Base-by-base conservation (phyloP, 345 rosid genomes). In the Dovyalis caffra region DNA sequence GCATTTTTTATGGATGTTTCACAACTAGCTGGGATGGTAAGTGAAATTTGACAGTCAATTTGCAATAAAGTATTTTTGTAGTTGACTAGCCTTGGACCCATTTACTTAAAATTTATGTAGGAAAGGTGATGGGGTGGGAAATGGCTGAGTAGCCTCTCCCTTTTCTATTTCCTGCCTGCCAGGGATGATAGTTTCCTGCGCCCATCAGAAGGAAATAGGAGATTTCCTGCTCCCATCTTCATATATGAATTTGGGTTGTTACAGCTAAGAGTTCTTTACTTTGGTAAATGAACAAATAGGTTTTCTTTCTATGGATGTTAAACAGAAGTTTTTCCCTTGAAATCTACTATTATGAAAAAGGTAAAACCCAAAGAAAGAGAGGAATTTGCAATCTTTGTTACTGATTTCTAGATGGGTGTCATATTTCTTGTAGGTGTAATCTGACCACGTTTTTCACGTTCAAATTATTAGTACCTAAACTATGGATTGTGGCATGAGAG, bases 21-120 rank as follows among this genome's bases (percentile, higher is more conserved):
- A 23, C 86, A 91, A 85, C 79, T 93, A 74, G 97, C 98, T 4
- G 98, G 98, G 66, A 93, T 93, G 97, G 98, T 93, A 82, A 84
- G 86, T 68, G 53, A 31, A 47, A 57, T 53, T n/a, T 53, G 28
- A 53, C n/a, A 53, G 28, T 53, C 8, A 53, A 53, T 53, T 12
- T 53, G 60, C 28, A 53, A n/a, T 53, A 8, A 21, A 53, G 26
- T 53, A 53, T 8, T n/a, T 26, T n/a, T 53, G 60, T 53, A 9
- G 14, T 3, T 53, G 60, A 53, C 8, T 9, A 4, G 10, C 26
- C 60, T 53, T 9, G 60, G 26, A 53, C 60, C 60, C 26, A 53
- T 53, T 53, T 1, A n/a, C 60, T 8, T 53, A 26, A 53, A n/a
- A n/a, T 53, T 10, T 53, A 53, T n/a, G 60, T 23, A 53, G 25